Conservation (phyloP, 257 asterid species). For the Nicotiana undulata region DNA sequence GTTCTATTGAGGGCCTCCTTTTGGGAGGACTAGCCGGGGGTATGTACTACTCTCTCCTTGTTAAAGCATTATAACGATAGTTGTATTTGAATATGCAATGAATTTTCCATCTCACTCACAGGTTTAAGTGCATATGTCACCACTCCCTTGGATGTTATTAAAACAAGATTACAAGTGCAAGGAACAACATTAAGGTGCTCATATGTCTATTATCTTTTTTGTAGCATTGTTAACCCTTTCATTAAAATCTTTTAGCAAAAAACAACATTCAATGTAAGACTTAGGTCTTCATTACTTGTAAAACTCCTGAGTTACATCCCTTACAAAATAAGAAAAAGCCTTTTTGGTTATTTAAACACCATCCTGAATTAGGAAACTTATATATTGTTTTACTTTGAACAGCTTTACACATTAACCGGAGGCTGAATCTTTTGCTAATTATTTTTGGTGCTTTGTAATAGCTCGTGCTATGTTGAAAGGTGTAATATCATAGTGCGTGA, state of each 20-base stretch:
- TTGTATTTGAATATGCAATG: not conserved
- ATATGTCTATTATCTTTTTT: not conserved
- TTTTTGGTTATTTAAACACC: not conserved
- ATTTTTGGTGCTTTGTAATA: not conserved
- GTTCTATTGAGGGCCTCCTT: constrained; percentile 65
- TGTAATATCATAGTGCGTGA: not conserved
- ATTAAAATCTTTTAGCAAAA: too few relatives aligned
- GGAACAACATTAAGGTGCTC: constrained; percentile 52
- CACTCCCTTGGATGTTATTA: constrained; percentile 76
- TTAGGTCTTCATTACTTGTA: not conserved
- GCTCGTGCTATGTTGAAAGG: not conserved
- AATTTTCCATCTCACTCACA: constrained; percentile 17
- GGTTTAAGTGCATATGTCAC: constrained; percentile 83
- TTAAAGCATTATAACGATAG: not conserved
- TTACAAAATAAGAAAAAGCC: not conserved
- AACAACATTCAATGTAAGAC: not conserved
- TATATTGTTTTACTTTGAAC: too few relatives aligned
- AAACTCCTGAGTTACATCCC: not conserved
- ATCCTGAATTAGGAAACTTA: not conserved
- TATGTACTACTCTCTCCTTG: constrained; percentile 15
- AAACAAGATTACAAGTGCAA: constrained; percentile 82
- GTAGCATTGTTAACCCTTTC: not conserved
- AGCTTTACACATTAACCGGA: not conserved
- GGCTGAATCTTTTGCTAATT: not conserved
- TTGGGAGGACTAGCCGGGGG: constrained; percentile 87